A percentile compares a stretch with the other conserved stretches of the same genome.
These are phyloP conservation scores for Entomophthora muscae DNA, from an alignment of 371 early-diverging fungal genomes.

Conservation along the genomic window DNA sequence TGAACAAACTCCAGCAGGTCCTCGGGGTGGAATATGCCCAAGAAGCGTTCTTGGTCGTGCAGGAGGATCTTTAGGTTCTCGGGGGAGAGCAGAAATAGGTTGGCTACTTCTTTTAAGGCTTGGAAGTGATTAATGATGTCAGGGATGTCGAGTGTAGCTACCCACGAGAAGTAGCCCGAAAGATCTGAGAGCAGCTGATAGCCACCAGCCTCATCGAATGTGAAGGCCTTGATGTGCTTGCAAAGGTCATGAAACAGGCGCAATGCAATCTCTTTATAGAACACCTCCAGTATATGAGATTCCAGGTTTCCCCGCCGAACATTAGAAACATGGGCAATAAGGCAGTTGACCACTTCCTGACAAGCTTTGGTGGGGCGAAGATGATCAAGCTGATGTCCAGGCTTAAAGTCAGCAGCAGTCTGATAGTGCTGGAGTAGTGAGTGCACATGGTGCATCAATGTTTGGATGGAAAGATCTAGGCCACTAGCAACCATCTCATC, in stretches of 20 bases:
- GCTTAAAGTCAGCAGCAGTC: conserved; percentile 43
- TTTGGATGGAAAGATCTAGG: conserved; percentile 71
- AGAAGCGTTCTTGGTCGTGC: conserved; percentile 67
- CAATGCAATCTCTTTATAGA: conserved; percentile 69
- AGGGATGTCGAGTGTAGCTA: conserved; percentile 12
- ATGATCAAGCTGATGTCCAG: conserved; percentile 22
- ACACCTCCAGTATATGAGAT: conserved; percentile 72
- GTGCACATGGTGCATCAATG: conserved; percentile 56
- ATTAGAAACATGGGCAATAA: conserved; percentile 48
- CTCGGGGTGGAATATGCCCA: conserved; percentile 67
- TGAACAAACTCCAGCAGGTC: conserved; percentile 85
- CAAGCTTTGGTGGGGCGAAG: conserved; percentile 50
- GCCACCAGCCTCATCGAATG: conserved; percentile 61
- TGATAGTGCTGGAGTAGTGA: conserved; percentile 47
- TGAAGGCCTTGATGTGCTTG: conserved; percentile 62
- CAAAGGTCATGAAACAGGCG: conserved; percentile 62
- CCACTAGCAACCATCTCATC: conserved; percentile 78
- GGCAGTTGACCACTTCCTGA: conserved; percentile 48
- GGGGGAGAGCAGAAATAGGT: conserved; percentile 75
- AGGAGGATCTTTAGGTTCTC: conserved; percentile 64
- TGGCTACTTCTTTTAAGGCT: conserved; percentile 80
- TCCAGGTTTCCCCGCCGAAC: conserved; percentile 60
- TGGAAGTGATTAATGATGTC: conserved; percentile 57
- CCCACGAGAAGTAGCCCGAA: conserved; percentile 1
- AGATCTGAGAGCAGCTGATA: conserved; percentile 37